phyloP scores from a whole-genome alignment of 106 monocot species.

The Ottelia alismoides region DNA sequence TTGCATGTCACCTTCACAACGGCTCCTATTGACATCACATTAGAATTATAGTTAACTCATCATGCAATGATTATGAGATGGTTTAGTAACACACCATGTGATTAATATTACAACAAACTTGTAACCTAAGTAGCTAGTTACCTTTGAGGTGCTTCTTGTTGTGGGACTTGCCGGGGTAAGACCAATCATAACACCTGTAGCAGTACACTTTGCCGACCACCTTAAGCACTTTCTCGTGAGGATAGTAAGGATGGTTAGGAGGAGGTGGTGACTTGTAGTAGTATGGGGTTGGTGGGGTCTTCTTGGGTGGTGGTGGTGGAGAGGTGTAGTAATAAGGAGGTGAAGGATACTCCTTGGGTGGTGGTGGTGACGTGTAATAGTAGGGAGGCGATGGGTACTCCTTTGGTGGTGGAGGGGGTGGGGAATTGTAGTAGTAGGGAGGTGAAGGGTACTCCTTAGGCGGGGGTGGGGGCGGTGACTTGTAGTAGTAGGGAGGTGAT shows the following conservation, averaged over 20 bases:
- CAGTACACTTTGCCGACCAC: conserved; percentile 62
- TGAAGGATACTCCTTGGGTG: background rate
- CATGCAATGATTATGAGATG: background rate
- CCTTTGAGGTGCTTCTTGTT: conserved; percentile 47
- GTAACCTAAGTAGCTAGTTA: background rate
- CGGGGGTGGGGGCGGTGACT: conserved; percentile 6
- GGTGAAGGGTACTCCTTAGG: background rate
- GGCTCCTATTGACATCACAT: conserved; percentile 19
- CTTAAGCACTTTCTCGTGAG: conserved; percentile 20
- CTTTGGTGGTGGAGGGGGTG: background rate
- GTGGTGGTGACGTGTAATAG: conserved; percentile 11
- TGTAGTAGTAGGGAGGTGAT: conserved; percentile 5
- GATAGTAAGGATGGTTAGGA: conserved; percentile 7
- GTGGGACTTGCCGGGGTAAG: conserved; percentile 31
- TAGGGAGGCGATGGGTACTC: conserved; percentile 4
- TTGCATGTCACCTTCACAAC: conserved; percentile 47
- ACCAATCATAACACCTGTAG: conserved; percentile 44
- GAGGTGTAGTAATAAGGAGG: conserved; percentile 5
- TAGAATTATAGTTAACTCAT: background rate
- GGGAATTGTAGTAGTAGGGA: conserved; percentile 9
- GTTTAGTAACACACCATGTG: background rate
- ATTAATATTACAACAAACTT: background rate
- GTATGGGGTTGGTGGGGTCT: conserved; percentile 17
- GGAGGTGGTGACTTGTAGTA: conserved; percentile 2
- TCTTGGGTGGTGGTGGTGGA: conserved; percentile 7